Evolutionary conservation across 371 early-diverging fungal genomes (phyloP).

Genomic region (Syncephalastrum sp.): DNA sequence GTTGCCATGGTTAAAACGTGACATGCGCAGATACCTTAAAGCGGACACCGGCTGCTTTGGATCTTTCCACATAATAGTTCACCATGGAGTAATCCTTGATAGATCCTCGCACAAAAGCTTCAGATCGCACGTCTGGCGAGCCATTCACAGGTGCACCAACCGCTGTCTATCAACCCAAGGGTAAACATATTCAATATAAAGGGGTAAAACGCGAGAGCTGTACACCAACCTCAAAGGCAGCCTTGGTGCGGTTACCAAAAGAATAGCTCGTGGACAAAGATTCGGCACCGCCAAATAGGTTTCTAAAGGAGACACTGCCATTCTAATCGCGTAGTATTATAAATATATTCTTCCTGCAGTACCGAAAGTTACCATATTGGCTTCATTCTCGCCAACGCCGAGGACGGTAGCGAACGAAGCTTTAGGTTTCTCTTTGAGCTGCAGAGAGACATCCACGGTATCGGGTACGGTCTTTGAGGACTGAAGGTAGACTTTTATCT

Average conservation of each 20-base stretch:
- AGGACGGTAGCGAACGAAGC: conserved; percentile 29
- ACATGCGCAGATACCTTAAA: conserved; percentile 20
- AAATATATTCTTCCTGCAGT: too few relatives aligned
- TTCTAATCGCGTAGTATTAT: conserved; percentile 23
- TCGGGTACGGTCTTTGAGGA: conserved; percentile 43
- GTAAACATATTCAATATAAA: not conserved
- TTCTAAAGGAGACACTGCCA: conserved; percentile 62
- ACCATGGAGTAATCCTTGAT: conserved; percentile 42
- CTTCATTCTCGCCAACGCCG: conserved; percentile 36
- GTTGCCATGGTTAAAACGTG: not conserved
- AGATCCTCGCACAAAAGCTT: conserved; percentile 33
- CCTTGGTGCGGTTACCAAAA: conserved; percentile 69
- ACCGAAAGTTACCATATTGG: conserved; percentile 35
- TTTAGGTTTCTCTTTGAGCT: conserved; percentile 39
- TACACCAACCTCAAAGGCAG: conserved; percentile 61
- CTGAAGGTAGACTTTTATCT: conserved; percentile 68
- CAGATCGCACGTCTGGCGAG: conserved; percentile 32
- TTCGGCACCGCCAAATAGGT: conserved; percentile 87
- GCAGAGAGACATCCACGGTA: conserved; percentile 64
- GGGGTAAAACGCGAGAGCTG: conserved; percentile 5
- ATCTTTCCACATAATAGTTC: conserved; percentile 30
- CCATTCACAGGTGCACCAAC: conserved; percentile 36
- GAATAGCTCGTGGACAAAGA: conserved; percentile 58
- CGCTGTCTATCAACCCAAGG: conserved; percentile 5
- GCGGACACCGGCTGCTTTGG: conserved; percentile 30